Evolutionary conservation across 2,329 filamentous ascomycete species (phyloP).

Genomic region (Claviceps monticola): DNA sequence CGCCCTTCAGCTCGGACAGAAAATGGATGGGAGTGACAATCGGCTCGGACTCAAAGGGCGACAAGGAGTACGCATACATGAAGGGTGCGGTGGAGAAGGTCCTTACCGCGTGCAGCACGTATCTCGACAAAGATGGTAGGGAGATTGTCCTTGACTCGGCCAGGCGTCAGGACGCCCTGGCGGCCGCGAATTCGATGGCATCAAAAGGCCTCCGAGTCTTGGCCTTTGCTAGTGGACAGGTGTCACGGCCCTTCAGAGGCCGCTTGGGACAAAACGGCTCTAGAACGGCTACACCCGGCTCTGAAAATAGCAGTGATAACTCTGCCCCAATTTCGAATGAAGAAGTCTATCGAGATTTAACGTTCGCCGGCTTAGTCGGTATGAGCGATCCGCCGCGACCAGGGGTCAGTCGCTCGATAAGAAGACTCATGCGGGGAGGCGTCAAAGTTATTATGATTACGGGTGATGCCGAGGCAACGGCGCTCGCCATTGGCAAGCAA

Average conservation of each 20-base stretch:
- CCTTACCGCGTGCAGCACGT: constrained; percentile 77
- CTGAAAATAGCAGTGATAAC: constrained; percentile 25
- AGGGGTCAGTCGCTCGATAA: constrained; percentile 78
- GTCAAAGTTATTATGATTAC: constrained; percentile 99
- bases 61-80: constrained; percentile 78
- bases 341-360: constrained; percentile 67
- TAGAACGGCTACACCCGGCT: constrained; percentile 39
- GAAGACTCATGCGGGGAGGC: constrained; percentile 79
- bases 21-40: constrained; percentile 99
- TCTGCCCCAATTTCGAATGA: constrained; percentile 38
- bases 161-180: constrained; percentile 57
- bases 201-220: constrained; percentile 79
- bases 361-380: constrained; percentile 83
- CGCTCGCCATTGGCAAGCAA: constrained; percentile 83
- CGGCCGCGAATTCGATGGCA: constrained; percentile 78
- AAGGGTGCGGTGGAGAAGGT: constrained; percentile 89
- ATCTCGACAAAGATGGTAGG: constrained; percentile 70
- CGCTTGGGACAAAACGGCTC: constrained; percentile 24
- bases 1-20: constrained; percentile 89
- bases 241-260: constrained; percentile 31
- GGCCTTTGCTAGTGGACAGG: constrained; percentile 78
- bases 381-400: constrained; percentile 95
- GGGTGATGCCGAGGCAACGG: constrained; percentile 88
- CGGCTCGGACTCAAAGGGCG: constrained; percentile 41
- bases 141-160: constrained; percentile 74